Evolutionary conservation across 225 moss, liverwort and hornwort species (phyloP), one percentile per base, ranked within the genome.

Genomic region (Physcomitrellopsis africana): DNA sequence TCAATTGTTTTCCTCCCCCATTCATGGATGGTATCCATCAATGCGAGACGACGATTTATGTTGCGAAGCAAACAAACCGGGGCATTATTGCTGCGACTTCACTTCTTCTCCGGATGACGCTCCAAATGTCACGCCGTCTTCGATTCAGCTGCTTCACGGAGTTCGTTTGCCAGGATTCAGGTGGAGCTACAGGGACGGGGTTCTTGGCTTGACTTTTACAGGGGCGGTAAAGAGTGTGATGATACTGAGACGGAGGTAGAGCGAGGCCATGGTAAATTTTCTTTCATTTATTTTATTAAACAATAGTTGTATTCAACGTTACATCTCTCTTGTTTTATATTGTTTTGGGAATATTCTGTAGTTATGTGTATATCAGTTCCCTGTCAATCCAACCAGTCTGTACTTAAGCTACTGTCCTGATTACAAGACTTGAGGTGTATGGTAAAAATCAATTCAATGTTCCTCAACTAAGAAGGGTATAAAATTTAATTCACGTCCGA

Each of bases 61-160:
- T 48, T 60, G 48, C 60, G 24, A 14, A 60, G 61, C 37, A 61
- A 5, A 61, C 19, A 49, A 46, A 47, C 23, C 32, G 8, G 8
- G 26, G 29, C 9, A 59, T 18, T 60, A 8, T 8, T 27, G 51
- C 20, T 24, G 51, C 32, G 24, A 24, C 66, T n/a, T 1, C 26
- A 17, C 41, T 42, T 17, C 62, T 42, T 10, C 29, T 14, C 27
- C 60, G 19, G 56, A 22, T 15, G 27, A 19, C 26, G 8, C 17
- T 59, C 5, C 17, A 41, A 58, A 47, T 72, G 19, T 37, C 61
- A 37, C 49, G 11, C 20, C 20, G 10, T 37, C 51, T 19, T 49
- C 72, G 61, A 61, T 61, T 72, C 49, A 32, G 32, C 61, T 61
- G 49, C 49, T 26, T 20, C 32, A 9, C 49, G 29, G 72, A 51